phyloP scores from a whole-genome alignment of 495 filamentous ascomycete genomes.

The Neurospora sublineolata region DNA sequence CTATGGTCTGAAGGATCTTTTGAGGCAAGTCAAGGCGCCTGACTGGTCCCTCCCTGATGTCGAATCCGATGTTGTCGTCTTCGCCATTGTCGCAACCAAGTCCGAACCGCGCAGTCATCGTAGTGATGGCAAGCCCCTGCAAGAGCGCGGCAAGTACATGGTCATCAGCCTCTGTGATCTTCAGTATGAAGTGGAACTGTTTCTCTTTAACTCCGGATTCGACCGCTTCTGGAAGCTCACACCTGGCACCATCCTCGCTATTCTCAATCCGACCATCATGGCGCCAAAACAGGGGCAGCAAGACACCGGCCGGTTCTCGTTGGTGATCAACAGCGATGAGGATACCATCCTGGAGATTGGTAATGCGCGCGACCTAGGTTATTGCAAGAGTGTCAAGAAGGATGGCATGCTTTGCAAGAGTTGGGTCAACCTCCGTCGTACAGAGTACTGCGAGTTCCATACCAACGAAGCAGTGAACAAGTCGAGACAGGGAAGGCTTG shows the following conservation, averaged over 20 bases:
- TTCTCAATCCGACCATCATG: slow-evolving; percentile 88
- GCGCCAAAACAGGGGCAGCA: slow-evolving; percentile 61
- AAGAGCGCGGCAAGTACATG: slow-evolving; percentile 74
- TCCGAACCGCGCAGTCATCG: slow-evolving; percentile 64
- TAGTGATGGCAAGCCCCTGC: slow-evolving; percentile 37
- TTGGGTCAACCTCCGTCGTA: slow-evolving; percentile 82
- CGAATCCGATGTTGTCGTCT: slow-evolving; percentile 75
- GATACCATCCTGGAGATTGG: slow-evolving; percentile 90
- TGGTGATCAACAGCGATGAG: slow-evolving; percentile 69
- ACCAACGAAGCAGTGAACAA: slow-evolving; percentile 67
- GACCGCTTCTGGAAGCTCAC: slow-evolving; percentile 82
- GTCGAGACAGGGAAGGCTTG: slow-evolving; percentile 59
- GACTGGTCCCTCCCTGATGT: slow-evolving; percentile 76
- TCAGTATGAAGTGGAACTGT: slow-evolving; percentile 83
- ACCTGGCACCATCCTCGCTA: slow-evolving; percentile 75
- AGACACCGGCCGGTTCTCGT: slow-evolving; percentile 70
- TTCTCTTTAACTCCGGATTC: slow-evolving; percentile 84
- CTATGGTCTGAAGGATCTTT: slow-evolving; percentile 68
- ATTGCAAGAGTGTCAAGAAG: slow-evolving; percentile 72
- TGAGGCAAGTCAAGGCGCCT: slow-evolving; percentile 70
- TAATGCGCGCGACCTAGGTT: slow-evolving; percentile 71
- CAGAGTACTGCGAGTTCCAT: slow-evolving; percentile 89
- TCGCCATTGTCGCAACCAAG: slow-evolving; percentile 78
- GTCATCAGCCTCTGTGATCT: slow-evolving; percentile 77
- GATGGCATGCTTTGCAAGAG: slow-evolving; percentile 68